These are phyloP conservation scores for Leccinum variicolor DNA, from an alignment of 768 basidiomycete genomes.

Conservation along the genomic window DNA sequence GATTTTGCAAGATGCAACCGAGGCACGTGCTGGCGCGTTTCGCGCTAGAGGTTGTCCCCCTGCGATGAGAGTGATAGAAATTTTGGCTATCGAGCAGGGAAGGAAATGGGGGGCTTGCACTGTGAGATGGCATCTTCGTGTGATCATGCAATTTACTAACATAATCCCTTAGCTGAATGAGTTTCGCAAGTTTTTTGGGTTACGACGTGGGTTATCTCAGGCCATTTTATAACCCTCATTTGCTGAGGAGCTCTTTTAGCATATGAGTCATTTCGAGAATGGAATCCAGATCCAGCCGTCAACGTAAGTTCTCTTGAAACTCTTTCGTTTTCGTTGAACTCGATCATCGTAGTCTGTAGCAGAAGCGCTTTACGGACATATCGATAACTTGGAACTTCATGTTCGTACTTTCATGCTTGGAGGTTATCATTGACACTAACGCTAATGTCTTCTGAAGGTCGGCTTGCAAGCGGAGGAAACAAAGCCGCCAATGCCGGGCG, in stretches of 20 bases:
- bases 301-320: conserved; percentile 32
- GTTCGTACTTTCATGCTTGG: conserved; percentile 33
- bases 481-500: conserved; percentile 60
- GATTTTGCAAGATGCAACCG: conserved; percentile 61
- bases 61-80: conserved; percentile 62
- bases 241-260: conserved; percentile 36
- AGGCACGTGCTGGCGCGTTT: conserved; percentile 56
- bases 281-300: conserved; percentile 63
- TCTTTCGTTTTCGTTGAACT: background rate
- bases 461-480: conserved; percentile 73
- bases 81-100: conserved; percentile 64
- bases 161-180: conserved; percentile 51
- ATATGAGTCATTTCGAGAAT: conserved; percentile 62
- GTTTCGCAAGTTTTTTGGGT: conserved; percentile 66
- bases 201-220: conserved; percentile 49
- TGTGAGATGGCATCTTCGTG: conserved; percentile 34
- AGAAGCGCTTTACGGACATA: conserved; percentile 60
- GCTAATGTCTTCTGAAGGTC: conserved; percentile 34
- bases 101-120: conserved; percentile 72
- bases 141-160: background rate
- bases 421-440: background rate
- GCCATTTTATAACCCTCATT: background rate
- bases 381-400: conserved; percentile 78
- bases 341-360: conserved; percentile 49
- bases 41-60: conserved; percentile 65